These are phyloP conservation scores for Xylaria scruposa DNA, from an alignment of 495 filamentous ascomycete genomes.

Conservation along the genomic window DNA sequence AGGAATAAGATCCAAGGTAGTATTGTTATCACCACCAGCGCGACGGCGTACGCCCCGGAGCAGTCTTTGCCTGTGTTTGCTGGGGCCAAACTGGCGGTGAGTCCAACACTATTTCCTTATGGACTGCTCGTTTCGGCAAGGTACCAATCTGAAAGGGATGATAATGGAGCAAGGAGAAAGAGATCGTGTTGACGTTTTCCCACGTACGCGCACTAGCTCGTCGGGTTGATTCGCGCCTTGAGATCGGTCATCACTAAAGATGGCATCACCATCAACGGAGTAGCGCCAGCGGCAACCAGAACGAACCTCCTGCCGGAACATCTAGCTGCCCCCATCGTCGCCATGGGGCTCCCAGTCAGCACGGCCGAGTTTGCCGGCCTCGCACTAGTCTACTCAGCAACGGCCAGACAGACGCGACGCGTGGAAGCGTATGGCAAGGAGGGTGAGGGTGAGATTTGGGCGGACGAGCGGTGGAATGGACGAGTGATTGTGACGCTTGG, in stretches of 20 bases:
- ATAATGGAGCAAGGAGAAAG: not conserved
- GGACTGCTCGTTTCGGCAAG: not conserved
- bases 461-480: slow-evolving; percentile 41
- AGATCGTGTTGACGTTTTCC: not conserved
- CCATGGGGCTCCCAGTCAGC: slow-evolving; percentile 39
- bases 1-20: slow-evolving; percentile 32
- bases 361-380: slow-evolving; percentile 38
- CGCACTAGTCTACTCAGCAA: slow-evolving; percentile 43
- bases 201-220: not conserved
- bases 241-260: slow-evolving; percentile 31
- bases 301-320: slow-evolving; percentile 37
- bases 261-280: slow-evolving; percentile 44
- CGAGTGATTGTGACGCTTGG: slow-evolving; percentile 43
- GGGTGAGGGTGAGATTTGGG: not conserved
- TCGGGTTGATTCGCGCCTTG: slow-evolving; percentile 31
- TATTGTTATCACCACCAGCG: slow-evolving; percentile 46
- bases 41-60: slow-evolving; percentile 46
- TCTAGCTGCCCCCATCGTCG: slow-evolving; percentile 36
- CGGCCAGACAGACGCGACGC: slow-evolving; percentile 33
- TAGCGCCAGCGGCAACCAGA: slow-evolving; percentile 42
- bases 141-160: too few relatives aligned
- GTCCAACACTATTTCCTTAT: slow-evolving; percentile 6
- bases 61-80: slow-evolving; percentile 42
- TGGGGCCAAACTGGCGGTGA: slow-evolving; percentile 36
- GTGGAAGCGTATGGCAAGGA: slow-evolving; percentile 40